These are phyloP conservation scores for Omphalea diandra DNA, from an alignment of 441 rosid species.

Conservation along the genomic window DNA sequence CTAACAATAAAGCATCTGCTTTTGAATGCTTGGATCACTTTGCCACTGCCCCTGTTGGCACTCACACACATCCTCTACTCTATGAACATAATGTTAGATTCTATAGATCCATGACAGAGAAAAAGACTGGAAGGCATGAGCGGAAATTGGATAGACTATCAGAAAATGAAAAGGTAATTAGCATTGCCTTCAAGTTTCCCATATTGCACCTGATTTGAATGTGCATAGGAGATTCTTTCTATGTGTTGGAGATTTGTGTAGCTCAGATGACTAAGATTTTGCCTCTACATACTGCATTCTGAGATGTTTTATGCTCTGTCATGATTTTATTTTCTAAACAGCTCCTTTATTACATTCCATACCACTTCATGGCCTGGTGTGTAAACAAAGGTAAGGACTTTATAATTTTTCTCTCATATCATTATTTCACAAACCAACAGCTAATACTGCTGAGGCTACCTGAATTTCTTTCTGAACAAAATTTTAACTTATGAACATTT, in stretches of 20 bases:
- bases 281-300: not conserved
- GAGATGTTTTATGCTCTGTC: not conserved
- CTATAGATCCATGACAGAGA: slow-evolving; percentile 74
- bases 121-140: slow-evolving; percentile 48
- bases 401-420: not conserved
- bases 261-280: not conserved
- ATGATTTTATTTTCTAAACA: not conserved
- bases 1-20: slow-evolving; percentile 37
- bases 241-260: not conserved
- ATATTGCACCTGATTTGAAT: not conserved
- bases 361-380: not conserved
- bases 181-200: slow-evolving; percentile 13
- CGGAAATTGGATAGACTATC: slow-evolving; percentile 70
- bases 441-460: not conserved
- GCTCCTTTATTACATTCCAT: not conserved
- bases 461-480: not conserved
- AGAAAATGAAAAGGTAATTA: slow-evolving; percentile 73
- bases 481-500: not conserved
- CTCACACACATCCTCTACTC: slow-evolving; percentile 35
- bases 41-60: slow-evolving; percentile 47
- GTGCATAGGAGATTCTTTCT: not conserved
- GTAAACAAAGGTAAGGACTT: not conserved
- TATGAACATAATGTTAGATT: slow-evolving; percentile 44
- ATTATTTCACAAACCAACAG: slow-evolving; percentile 6
- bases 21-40: slow-evolving; percentile 68